phyloP scores from a whole-genome alignment of 75 land plant genomes.

The Pinus albicaulis region DNA sequence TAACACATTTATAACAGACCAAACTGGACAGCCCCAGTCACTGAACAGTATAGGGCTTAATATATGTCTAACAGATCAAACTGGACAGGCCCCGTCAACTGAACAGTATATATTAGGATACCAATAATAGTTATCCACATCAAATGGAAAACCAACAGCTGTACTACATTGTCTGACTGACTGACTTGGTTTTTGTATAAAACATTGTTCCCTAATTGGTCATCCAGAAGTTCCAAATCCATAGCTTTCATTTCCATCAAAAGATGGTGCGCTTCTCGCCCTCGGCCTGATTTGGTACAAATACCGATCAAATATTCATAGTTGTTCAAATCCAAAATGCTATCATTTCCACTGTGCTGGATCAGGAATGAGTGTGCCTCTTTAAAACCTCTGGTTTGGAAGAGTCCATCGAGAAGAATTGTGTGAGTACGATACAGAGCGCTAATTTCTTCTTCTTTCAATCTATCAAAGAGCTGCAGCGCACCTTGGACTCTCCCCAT shows the following conservation, averaged over 20 bases:
- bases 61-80: too few relatives aligned
- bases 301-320: slow-evolving; percentile 1
- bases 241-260: background rate
- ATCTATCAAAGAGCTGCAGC: background rate
- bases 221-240: slow-evolving; percentile 6
- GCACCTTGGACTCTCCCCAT: background rate
- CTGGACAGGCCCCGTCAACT: background rate
- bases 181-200: background rate
- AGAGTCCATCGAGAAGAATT: background rate
- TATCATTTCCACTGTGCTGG: background rate
- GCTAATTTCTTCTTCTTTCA: background rate
- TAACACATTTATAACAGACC: too few relatives aligned
- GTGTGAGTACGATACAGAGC: background rate
- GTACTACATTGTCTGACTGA: background rate
- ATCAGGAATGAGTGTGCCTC: background rate
- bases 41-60: background rate
- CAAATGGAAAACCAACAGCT: background rate
- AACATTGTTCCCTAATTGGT: background rate
- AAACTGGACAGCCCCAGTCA: background rate
- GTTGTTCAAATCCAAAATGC: background rate
- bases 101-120: background rate
- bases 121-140: background rate
- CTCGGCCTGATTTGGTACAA: background rate
- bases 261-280: background rate
- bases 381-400: background rate